Conservation (phyloP, 371 early-diverging fungal species). For the Umbelopsis sp. region DNA sequence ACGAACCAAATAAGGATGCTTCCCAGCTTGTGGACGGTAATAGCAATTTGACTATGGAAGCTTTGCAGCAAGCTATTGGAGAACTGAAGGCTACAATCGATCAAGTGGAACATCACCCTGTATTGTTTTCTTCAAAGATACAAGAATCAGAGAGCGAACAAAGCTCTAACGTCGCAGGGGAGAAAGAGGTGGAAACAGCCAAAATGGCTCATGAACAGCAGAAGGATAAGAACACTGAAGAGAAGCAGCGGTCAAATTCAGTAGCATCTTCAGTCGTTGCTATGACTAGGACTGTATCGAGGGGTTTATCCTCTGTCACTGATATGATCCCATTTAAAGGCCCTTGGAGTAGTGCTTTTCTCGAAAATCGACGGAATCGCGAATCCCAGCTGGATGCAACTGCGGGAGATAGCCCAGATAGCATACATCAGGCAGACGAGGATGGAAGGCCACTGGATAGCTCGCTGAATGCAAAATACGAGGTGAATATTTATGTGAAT, state of each 20-base stretch:
- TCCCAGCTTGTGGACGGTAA: not conserved
- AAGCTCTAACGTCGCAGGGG: not conserved
- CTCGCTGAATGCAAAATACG: not conserved
- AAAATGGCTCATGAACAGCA: not conserved
- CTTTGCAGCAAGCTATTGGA: conserved; percentile 41
- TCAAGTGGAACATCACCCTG: conserved; percentile 30
- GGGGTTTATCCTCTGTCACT: not conserved
- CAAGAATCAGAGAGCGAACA: not conserved
- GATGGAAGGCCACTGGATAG: not conserved
- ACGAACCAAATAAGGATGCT: not conserved
- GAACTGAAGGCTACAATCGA: conserved; percentile 44
- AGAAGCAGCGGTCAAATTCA: conserved; percentile 5
- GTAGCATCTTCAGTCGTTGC: conserved; percentile 16
- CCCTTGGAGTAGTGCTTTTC: conserved; percentile 1
- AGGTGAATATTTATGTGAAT: not conserved
- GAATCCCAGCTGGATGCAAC: not conserved
- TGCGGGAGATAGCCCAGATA: not conserved
- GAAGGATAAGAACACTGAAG: not conserved
- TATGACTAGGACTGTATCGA: not conserved
- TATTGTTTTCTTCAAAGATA: conserved; percentile 7
- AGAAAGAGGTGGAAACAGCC: not conserved
- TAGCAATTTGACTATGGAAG: conserved; percentile 33
- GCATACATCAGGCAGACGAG: not conserved
- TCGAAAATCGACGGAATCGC: not conserved
- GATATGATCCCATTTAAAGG: not conserved